phyloP scores from a whole-genome alignment of 768 basidiomycete species.

The Lactarius vividus region DNA sequence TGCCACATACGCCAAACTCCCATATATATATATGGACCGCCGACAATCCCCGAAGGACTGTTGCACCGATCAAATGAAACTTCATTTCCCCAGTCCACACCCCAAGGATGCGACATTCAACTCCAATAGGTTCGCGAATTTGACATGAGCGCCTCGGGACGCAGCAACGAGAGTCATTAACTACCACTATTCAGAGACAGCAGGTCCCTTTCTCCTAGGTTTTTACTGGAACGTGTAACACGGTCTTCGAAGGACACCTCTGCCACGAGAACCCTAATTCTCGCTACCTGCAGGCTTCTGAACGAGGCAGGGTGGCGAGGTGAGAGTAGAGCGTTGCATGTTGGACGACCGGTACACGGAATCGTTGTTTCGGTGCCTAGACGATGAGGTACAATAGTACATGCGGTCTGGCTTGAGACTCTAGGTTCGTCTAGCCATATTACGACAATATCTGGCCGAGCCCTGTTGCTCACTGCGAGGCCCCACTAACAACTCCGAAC shows the following conservation, averaged over 20 bases:
- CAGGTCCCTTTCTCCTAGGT: background rate
- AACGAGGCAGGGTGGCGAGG: background rate
- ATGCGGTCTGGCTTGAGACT: background rate
- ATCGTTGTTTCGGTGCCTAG: background rate
- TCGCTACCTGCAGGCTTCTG: background rate
- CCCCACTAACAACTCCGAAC: slow-evolving; percentile 4
- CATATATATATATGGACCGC: background rate
- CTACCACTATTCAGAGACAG: background rate
- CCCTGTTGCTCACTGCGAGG: background rate
- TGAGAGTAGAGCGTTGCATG: background rate
- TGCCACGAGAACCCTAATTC: background rate
- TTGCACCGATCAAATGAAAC: background rate
- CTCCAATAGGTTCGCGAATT: background rate
- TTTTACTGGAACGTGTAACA: background rate
- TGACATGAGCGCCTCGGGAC: background rate
- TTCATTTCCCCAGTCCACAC: background rate
- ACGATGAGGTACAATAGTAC: background rate
- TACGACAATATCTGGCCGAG: background rate
- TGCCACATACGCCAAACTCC: background rate
- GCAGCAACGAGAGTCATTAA: background rate
- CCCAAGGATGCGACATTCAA: background rate
- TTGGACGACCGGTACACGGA: background rate
- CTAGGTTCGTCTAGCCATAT: background rate
- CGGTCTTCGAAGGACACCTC: background rate
- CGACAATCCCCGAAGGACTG: background rate